phyloP scores from a whole-genome alignment of 2,329 filamentous ascomycete species.

The Ophiostoma australiae region DNA sequence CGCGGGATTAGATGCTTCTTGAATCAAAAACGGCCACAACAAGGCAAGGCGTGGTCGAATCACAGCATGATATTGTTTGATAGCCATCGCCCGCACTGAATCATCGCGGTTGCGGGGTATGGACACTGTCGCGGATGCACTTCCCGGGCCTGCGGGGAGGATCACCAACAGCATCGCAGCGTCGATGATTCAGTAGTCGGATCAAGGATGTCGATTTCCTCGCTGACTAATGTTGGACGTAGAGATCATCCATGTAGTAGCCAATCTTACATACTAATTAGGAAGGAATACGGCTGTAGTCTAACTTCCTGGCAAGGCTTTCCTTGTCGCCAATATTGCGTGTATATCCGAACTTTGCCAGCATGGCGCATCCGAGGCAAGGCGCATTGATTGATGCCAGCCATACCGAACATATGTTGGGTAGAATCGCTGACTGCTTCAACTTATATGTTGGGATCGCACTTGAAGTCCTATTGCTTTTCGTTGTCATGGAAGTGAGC shows the following conservation, averaged over 20 bases:
- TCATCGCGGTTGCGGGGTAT: constrained; percentile 6
- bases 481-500: too few species aligned
- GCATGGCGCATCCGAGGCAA: background rate
- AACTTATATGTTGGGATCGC: too few species aligned
- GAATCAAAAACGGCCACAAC: background rate
- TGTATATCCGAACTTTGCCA: background rate
- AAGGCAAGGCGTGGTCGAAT: background rate
- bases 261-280: background rate
- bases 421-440: too few species aligned
- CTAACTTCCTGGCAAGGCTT: background rate
- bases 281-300: background rate
- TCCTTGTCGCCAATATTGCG: background rate
- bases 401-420: too few species aligned
- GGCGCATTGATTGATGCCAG: too few species aligned
- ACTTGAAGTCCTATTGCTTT: too few species aligned
- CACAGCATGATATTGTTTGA: background rate
- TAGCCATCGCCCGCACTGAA: background rate
- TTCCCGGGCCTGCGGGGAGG: constrained; percentile 1
- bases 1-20: background rate
- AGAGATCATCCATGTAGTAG: background rate
- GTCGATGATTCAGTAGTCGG: constrained; percentile 4
- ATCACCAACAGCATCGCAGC: background rate
- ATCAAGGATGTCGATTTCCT: background rate
- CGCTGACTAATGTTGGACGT: background rate
- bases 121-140: background rate